Conservation (phyloP, 805 yeast genomes). For the Brettanomyces sp. region DNA sequence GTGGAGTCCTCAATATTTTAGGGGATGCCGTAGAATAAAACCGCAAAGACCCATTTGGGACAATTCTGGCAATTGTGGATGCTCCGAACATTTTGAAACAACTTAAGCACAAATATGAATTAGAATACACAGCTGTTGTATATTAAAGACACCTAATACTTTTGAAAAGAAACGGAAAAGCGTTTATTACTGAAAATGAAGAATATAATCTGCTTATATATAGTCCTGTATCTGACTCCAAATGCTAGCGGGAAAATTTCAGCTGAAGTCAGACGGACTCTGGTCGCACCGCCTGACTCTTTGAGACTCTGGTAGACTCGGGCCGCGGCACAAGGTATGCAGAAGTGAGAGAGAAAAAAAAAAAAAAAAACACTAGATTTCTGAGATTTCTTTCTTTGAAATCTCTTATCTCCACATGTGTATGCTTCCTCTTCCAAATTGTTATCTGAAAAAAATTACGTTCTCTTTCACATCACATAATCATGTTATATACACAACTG, state of each 20-base stretch:
- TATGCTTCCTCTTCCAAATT: no score
- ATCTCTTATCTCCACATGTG: no score
- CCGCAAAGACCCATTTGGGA: not conserved
- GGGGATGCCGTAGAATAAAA: conserved; percentile 1
- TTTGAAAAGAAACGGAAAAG: not conserved
- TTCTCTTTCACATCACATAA: no score
- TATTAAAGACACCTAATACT: not conserved
- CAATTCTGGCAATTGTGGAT: not conserved
- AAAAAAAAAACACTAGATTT: not conserved
- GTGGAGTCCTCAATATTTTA: conserved; percentile 51
- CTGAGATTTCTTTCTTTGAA: no score
- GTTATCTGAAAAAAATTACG: no score
- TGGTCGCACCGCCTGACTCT: no score
- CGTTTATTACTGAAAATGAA: not conserved
- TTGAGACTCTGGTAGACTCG: no score
- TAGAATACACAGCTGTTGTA: no score
- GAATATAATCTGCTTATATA: not conserved
- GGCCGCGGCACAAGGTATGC: not conserved
- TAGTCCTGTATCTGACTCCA: not conserved
- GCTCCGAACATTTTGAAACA: not conserved
- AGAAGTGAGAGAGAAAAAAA: not conserved
- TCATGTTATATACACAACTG: no score
- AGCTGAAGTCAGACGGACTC: no score
- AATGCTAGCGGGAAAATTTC: no score
- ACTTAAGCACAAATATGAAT: not conserved